phyloP scores from a whole-genome alignment of 2,329 filamentous ascomycete genomes.

The Gremmenia infestans region DNA sequence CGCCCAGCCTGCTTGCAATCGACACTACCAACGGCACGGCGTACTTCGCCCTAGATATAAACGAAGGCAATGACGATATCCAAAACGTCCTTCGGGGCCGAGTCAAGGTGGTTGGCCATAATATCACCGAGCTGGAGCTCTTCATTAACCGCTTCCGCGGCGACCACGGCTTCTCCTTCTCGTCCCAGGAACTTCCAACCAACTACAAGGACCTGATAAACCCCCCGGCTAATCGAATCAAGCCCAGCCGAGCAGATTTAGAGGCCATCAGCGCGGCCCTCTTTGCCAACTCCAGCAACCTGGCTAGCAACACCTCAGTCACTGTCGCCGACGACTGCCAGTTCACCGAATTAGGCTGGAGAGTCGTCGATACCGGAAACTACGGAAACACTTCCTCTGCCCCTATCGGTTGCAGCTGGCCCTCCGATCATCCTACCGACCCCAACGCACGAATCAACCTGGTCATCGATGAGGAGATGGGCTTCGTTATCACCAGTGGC shows the following conservation, averaged over 20 bases:
- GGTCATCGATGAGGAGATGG: slow-evolving; percentile 21
- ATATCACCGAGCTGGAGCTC: slow-evolving; percentile 22
- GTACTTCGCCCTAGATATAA: slow-evolving; percentile 19
- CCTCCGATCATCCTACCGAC: slow-evolving; percentile 17
- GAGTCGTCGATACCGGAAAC: slow-evolving; percentile 17
- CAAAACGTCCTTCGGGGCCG: slow-evolving; percentile 17
- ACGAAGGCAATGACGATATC: slow-evolving; percentile 15
- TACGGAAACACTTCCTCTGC: slow-evolving; percentile 17
- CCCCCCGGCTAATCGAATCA: slow-evolving; percentile 18
- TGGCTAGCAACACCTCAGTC: neutral
- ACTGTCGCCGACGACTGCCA: slow-evolving; percentile 15
- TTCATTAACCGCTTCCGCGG: slow-evolving; percentile 22
- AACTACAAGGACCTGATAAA: slow-evolving; percentile 17
- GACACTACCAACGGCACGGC: slow-evolving; percentile 16
- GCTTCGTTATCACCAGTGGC: slow-evolving; percentile 20
- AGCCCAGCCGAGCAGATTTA: slow-evolving; percentile 13
- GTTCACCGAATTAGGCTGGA: slow-evolving; percentile 23
- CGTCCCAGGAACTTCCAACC: slow-evolving; percentile 12
- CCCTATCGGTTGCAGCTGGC: slow-evolving; percentile 17
- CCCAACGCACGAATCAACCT: slow-evolving; percentile 14
- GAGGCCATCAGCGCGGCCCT: slow-evolving; percentile 9
- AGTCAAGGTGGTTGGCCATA: slow-evolving; percentile 17
- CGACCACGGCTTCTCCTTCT: slow-evolving; percentile 24
- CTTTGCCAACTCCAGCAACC: slow-evolving; percentile 13
- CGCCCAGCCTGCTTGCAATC: slow-evolving; percentile 16